Base-by-base conservation (phyloP, 2,329 filamentous ascomycete species). In the Venturia effusa region DNA sequence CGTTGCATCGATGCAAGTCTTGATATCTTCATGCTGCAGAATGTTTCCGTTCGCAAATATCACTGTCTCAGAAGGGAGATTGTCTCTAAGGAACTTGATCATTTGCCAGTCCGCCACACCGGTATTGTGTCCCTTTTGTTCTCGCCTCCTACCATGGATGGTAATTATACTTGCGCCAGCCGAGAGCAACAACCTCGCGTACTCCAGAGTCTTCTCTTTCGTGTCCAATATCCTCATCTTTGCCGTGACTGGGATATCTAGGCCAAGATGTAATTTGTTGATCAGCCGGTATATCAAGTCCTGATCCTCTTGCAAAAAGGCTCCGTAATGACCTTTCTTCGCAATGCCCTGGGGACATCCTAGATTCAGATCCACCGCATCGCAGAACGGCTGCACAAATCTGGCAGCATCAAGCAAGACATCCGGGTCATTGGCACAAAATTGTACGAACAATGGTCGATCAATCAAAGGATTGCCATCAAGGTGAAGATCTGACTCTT, bases 11-110 rank as follows among this genome's bases (percentile, higher is more conserved):
- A 99, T 78, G 71, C 93, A 97, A 24, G 78, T 78, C 61, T 88
- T 83, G 13, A 99, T 79, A 72, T 99, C 93, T 0, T 81, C 86
- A 65, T 88, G 82, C 73, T 90, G 88, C 65, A 99, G 78, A 41
- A 97, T 88, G 71, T 99, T 99, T 15, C 94, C 94, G 74, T 99
- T 99, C 3, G 94, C 94, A 72, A 99, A 97, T 2, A 99, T 84
- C 30, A 99, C 94, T 8, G 92, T 95, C 59, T 97, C 92, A 0
- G 82, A 78, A 0, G 93, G 93, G 37, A 99, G 77, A 66, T 88
- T 88, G 13, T 96, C 90, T 60, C 94, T 82, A 67, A 99, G 76
- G 71, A 89, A 93, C 4, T 87, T 83, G 64, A 99, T 87, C 71
- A 88, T 84, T n/a, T 78, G 79, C 94, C 94, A 99, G 76, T 99